Percentiles rank a stretch among this genome's conserved stretches.
Conservation (phyloP, 179 eudicot genomes). For the Silene noctiflora region DNA sequence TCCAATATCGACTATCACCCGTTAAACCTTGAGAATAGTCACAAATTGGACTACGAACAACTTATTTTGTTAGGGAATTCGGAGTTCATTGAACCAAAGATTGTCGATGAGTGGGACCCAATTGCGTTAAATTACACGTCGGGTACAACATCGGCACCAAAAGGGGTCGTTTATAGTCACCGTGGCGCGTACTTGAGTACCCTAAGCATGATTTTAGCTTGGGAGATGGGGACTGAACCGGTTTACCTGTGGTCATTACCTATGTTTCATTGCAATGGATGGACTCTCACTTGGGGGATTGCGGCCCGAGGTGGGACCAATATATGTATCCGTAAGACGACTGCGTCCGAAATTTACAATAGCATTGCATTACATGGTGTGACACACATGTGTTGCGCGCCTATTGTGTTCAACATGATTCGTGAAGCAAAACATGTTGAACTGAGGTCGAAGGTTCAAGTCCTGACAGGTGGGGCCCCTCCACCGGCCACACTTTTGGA, state of each 20-base stretch:
- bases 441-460: constrained; percentile 35
- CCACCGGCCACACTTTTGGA: constrained; percentile 52
- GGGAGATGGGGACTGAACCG: constrained; percentile 64
- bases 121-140: constrained; percentile 67
- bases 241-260: constrained; percentile 68
- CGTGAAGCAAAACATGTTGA: constrained; percentile 36
- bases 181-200: constrained; percentile 68
- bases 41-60: constrained; percentile 28
- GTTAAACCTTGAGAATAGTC: constrained; percentile 4
- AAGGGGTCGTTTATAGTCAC: constrained; percentile 74
- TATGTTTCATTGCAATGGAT: constrained; percentile 82
- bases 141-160: constrained; percentile 69
- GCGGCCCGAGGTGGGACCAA: constrained; percentile 82
- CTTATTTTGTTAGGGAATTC: constrained; percentile 33
- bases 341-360: constrained; percentile 41
- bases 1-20: constrained; percentile 21
- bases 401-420: constrained; percentile 59
- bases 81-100: constrained; percentile 2
- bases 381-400: constrained; percentile 82
- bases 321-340: constrained; percentile 58
- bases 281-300: constrained; percentile 86
- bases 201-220: constrained; percentile 47
- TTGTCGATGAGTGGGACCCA: constrained; percentile 60
- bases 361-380: constrained; percentile 48
- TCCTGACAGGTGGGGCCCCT: constrained; percentile 75